Conservation (phyloP, 192 early-diverging fungal species). For the Entomortierella beljakovae region DNA sequence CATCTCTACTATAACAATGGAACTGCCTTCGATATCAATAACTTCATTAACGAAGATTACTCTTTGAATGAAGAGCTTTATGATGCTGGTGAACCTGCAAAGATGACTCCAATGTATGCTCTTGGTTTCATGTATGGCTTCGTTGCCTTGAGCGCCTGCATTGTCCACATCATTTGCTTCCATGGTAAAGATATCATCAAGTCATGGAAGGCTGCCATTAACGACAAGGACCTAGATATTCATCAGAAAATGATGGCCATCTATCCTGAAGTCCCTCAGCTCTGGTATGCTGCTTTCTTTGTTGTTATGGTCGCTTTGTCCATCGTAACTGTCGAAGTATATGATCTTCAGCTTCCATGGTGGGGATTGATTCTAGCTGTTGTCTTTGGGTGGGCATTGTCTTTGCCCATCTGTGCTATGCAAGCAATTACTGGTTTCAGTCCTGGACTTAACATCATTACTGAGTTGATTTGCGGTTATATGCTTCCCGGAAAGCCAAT, state of each 20-base stretch:
- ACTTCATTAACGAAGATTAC: constrained; percentile 10
- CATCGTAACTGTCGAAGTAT: constrained; percentile 46
- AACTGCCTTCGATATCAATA: constrained; percentile 8
- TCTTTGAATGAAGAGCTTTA: constrained; percentile 58
- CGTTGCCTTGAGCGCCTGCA: constrained; percentile 58
- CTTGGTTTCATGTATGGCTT: constrained; percentile 51
- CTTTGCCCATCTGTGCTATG: constrained; percentile 68
- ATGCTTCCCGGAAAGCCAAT: constrained; percentile 66
- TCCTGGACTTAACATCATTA: constrained; percentile 64
- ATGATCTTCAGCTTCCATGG: constrained; percentile 57
- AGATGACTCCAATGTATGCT: constrained; percentile 61
- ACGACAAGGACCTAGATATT: constrained; percentile 33
- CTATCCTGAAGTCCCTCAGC: constrained; percentile 62
- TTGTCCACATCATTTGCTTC: constrained; percentile 71
- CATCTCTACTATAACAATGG: constrained; percentile 22
- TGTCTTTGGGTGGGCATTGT: constrained; percentile 52
- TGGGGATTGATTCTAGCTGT: constrained; percentile 57
- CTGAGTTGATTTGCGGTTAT: constrained; percentile 70
- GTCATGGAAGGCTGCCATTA: neutral
- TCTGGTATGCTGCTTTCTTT: constrained; percentile 62
- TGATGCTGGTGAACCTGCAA: constrained; percentile 56
- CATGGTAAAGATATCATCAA: constrained; percentile 69
- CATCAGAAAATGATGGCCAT: constrained; percentile 52
- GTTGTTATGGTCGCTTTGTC: constrained; percentile 40
- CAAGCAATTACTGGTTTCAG: constrained; percentile 61